Conservation (phyloP, 345 rosid species). For the Arabis alpina region DNA sequence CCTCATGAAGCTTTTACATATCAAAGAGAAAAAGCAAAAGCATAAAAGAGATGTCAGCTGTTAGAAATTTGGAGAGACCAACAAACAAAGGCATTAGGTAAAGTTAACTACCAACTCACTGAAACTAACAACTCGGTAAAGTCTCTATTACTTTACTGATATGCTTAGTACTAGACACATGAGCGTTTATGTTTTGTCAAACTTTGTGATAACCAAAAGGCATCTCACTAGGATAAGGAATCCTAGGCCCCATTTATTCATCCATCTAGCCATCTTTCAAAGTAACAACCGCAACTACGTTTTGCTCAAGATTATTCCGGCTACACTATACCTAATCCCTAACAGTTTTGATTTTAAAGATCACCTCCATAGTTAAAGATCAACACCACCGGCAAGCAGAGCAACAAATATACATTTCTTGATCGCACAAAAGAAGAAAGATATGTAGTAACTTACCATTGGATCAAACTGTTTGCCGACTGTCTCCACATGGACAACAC, state of each 20-base stretch:
- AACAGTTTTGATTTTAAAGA: background rate
- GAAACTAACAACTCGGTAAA: constrained; percentile 2
- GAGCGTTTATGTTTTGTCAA: background rate
- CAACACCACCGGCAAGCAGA: constrained; percentile 1
- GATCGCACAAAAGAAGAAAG: constrained; percentile 7
- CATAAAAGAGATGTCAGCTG: constrained; percentile 16
- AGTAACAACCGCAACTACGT: constrained; percentile 11
- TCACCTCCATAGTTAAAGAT: constrained; percentile 5
- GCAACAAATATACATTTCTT: background rate
- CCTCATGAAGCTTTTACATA: constrained; percentile 79
- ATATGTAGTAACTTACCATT: constrained; percentile 64
- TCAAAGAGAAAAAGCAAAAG: constrained; percentile 12
- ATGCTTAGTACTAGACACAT: constrained; percentile 15
- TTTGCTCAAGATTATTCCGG: background rate
- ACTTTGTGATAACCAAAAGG: constrained; percentile 10
- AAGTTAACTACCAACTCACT: constrained; percentile 20
- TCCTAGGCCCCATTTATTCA: background rate
- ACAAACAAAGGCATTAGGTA: constrained; percentile 15
- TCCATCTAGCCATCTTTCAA: constrained; percentile 17
- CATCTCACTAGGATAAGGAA: constrained; percentile 2
- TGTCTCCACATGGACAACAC: constrained; percentile 85
- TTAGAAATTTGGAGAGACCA: constrained; percentile 15
- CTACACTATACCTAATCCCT: background rate
- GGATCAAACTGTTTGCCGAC: constrained; percentile 90
- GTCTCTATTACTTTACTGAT: constrained; percentile 15